Conservation (phyloP, 768 basidiomycete genomes). For the Suillus placidus region DNA sequence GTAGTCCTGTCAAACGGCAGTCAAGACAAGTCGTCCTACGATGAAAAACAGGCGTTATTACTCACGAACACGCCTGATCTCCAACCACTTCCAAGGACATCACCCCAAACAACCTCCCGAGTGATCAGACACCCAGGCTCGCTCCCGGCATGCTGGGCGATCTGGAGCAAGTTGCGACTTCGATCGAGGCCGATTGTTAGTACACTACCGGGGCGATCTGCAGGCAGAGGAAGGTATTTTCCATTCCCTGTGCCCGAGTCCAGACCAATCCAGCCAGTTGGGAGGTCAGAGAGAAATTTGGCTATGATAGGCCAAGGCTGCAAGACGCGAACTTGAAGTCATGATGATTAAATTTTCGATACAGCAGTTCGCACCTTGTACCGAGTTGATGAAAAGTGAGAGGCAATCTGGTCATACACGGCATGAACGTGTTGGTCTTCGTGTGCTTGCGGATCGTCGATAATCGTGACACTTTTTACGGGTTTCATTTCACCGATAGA, state of each 20-base stretch:
- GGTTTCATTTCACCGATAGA: conserved; percentile 1
- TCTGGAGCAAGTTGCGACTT: conserved; percentile 74
- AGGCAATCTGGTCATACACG: conserved; percentile 83
- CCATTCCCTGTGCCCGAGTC: conserved; percentile 98
- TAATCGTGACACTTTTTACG: conserved; percentile 43
- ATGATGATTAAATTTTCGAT: background rate
- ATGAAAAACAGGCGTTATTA: conserved; percentile 13
- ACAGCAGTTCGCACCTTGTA: conserved; percentile 65
- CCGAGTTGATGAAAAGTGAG: conserved; percentile 86
- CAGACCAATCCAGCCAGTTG: conserved; percentile 81
- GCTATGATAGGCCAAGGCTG: conserved; percentile 92
- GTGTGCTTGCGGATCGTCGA: conserved; percentile 57
- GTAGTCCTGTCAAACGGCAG: conserved; percentile 68
- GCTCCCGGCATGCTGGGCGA: conserved; percentile 69
- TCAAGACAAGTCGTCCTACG: background rate
- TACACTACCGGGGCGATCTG: conserved; percentile 58
- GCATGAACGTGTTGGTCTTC: conserved; percentile 79
- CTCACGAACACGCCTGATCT: conserved; percentile 79
- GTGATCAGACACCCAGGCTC: conserved; percentile 23
- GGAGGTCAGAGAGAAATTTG: conserved; percentile 68
- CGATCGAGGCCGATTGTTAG: conserved; percentile 86
- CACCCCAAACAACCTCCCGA: conserved; percentile 80
- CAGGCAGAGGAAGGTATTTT: conserved; percentile 86
- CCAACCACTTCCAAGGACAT: conserved; percentile 76
- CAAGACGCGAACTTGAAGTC: background rate